Percentiles rank a stretch among this genome's conserved stretches.
phyloP scores from a whole-genome alignment of 352 stramenopile species.

The Globisporangium megalacanthum region DNA sequence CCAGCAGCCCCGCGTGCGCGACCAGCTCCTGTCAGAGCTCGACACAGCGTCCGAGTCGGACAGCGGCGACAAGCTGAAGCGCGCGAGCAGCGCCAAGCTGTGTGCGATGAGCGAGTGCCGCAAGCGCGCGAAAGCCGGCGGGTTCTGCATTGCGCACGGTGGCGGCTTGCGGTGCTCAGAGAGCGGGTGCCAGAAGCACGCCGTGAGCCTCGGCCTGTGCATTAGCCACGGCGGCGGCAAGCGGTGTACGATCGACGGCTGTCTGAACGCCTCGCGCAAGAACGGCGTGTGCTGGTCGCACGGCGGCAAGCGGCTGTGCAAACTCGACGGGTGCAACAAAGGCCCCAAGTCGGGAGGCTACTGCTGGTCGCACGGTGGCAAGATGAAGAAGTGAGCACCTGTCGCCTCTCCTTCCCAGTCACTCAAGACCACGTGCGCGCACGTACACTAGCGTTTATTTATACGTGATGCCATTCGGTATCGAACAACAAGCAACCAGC shows the following conservation, averaged over 20 bases:
- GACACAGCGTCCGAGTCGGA: slow-evolving; percentile 11
- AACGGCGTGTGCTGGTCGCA: slow-evolving; percentile 82
- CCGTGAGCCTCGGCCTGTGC: slow-evolving; percentile 76
- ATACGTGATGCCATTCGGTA: slow-evolving; percentile 3
- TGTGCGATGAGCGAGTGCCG: slow-evolving; percentile 66
- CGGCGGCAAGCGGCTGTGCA: slow-evolving; percentile 75
- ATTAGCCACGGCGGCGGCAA: slow-evolving; percentile 83
- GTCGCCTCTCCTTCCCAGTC: not conserved
- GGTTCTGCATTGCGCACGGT: slow-evolving; percentile 79
- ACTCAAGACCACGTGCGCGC: not conserved
- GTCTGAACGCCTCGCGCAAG: slow-evolving; percentile 74
- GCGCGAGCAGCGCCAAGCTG: slow-evolving; percentile 63
- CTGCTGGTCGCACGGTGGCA: slow-evolving; percentile 80
- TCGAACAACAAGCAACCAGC: not conserved
- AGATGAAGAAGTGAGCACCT: slow-evolving; percentile 74
- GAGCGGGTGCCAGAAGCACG: slow-evolving; percentile 69
- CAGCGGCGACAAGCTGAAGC: slow-evolving; percentile 33
- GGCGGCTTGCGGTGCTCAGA: slow-evolving; percentile 72
- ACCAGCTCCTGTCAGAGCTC: slow-evolving; percentile 4
- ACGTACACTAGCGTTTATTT: slow-evolving; percentile 11
- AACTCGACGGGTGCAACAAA: slow-evolving; percentile 75
- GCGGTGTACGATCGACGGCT: slow-evolving; percentile 67
- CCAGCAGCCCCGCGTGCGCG: slow-evolving; percentile 12
- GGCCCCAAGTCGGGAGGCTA: slow-evolving; percentile 76
- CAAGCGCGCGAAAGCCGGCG: slow-evolving; percentile 76